Base-by-base conservation (phyloP, 768 basidiomycete species). In the Cystofilobasidium ferigula region DNA sequence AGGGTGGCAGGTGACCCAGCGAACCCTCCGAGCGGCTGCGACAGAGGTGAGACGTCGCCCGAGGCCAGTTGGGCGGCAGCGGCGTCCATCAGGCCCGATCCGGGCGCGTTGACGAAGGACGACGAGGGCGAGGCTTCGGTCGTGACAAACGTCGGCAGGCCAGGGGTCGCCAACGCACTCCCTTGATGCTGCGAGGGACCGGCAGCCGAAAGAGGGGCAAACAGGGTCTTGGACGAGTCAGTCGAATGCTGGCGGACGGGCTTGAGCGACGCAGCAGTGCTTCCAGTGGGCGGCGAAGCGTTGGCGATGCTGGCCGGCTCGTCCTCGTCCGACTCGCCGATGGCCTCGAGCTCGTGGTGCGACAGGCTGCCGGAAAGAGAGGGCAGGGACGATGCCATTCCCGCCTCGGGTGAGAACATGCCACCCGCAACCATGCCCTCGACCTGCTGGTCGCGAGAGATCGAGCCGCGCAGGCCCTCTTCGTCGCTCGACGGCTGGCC, bases 151-250 rank as follows among this genome's bases (percentile, higher is more conserved):
- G 81, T 82, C 63, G 79, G 64, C 64, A 20, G 68, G 69, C 53
- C 69, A 65, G 7, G 70, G 70, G 12, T 61, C n/a, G 13, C 68
- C 59, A 22, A 64, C 61, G 36, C 69, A 68, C 13, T 71, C 71
- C 4, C 62, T 57, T 36, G 61, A 70, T n/a, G n/a, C n/a, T n/a
- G n/a, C n/a, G n/a, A n/a, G n/a, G 54, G 62, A 71, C 68, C 70
- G 62, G 64, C 71, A 72, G 32, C 59, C 70, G 35, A 70, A 72
- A 34, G 72, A 74, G 59, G 73, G 8, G 69, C 69, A 69, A 70
- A 77, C 40, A 71, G 75, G 67, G 73, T 77, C 62, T 76, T 76
- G 58, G 67, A 69, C 34, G 73, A 77, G 36, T 73, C 75, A 2
- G 54, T 40, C 53, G 38, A 56, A 38, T 16, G 53, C 54, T n/a